Base-by-base conservation (phyloP, 2,329 filamentous ascomycete genomes). In the Coniosporium tulheliwenetii region DNA sequence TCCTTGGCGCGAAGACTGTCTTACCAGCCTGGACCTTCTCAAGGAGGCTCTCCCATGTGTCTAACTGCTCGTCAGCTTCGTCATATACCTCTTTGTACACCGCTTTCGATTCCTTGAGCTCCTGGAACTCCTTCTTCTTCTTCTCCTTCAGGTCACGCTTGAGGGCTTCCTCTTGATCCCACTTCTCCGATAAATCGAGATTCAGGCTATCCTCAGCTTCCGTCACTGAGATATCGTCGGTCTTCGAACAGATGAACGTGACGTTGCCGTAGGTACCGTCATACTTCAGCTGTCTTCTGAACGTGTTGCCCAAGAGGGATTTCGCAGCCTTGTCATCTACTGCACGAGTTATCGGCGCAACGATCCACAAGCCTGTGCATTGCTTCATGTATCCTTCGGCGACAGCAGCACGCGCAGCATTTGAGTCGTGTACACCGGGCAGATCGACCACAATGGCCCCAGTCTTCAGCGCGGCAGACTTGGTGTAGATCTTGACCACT, bases 181-280 rank as follows among this genome's bases (percentile, higher is more conserved):
- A 48, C 2, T 51, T 41, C 2, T 47, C 43, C 10, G 49, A 44
- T 2, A 61, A 50, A 8, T 60, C 53, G 1, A 65, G 50, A 3
- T 51, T 49, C 31, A 67, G 52, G 26, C 53, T 58, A 3, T 61
- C 55, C 3, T 56, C 51, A 4, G 64, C 65, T 41, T 73, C 66
- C 0, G 54, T 61, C 3, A 67, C 54, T 7, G 61, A 67, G 8
- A 79, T 74, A 36, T 79, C 73, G 49, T 80, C 77, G 0, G 72
- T 75, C 50, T 79, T 79, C 12, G 65, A 70, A 49, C 75, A 79
- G 10, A 80, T 71, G 44, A 79, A 79, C 0, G 71, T 76, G 2
- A 78, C 61, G 2, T 58, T 62, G 5, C 58, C 64, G 41, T 72
- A 72, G 0, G 60, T 64, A 2, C 71, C 69, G 43, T 79, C 75